Evolutionary conservation across 2,329 filamentous ascomycete species (phyloP).

Genomic region (Alternaria hordeiaustralica): DNA sequence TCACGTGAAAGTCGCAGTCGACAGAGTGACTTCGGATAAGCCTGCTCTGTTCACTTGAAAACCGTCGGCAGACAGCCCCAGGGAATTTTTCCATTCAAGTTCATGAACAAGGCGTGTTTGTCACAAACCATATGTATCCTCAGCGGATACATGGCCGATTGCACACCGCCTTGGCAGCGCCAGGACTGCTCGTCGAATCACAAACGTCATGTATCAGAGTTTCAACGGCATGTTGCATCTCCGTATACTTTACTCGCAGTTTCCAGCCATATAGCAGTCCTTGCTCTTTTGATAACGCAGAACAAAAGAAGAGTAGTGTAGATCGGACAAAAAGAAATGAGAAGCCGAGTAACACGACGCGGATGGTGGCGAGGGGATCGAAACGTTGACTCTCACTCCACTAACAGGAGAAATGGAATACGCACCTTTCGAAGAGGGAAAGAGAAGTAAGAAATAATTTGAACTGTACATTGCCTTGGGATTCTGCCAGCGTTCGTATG

Average conservation of each 20-base stretch:
- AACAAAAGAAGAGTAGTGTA: not conserved
- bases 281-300: not conserved
- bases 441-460: no score
- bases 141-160: not conserved
- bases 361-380: no score
- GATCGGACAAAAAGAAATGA: not conserved
- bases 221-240: not conserved
- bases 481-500: no score
- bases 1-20: not conserved
- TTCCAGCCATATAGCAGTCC: not conserved
- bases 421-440: no score
- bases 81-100: no score
- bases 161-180: not conserved
- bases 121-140: no score
- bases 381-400: no score
- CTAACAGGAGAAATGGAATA: no score
- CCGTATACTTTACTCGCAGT: not conserved
- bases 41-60: not conserved
- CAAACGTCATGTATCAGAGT: not conserved
- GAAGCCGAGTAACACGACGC: not conserved
- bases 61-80: no score
- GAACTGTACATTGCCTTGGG: no score
- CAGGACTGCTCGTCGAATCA: fast-evolving
- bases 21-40: not conserved
- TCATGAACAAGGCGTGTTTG: no score